A percentile compares a stretch with the other conserved stretches of the same genome.
phyloP scores from a whole-genome alignment of 305 asterid genomes.

The Plantago coronopus region DNA sequence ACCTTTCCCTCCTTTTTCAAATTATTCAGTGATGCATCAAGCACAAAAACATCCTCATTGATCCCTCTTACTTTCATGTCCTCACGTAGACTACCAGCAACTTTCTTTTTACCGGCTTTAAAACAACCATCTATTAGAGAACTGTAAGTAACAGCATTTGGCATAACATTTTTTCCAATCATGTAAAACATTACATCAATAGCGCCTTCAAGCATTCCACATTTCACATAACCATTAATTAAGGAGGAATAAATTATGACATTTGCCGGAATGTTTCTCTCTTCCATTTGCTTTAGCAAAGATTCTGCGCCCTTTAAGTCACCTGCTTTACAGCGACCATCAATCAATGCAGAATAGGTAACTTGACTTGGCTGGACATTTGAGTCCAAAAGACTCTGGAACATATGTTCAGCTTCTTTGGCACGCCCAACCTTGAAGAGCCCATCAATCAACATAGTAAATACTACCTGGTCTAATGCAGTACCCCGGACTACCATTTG shows the following conservation, averaged over 20 bases:
- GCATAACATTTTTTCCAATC: constrained; percentile 49
- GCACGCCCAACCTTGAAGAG: constrained; percentile 58
- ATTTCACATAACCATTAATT: constrained; percentile 60
- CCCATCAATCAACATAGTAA: constrained; percentile 69
- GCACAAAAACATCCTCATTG: constrained; percentile 47
- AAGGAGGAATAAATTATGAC: constrained; percentile 64
- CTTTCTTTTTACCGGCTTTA: constrained; percentile 58
- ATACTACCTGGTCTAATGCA: constrained; percentile 59
- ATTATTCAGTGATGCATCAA: constrained; percentile 62
- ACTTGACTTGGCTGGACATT: constrained; percentile 47
- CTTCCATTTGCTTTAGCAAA: constrained; percentile 61
- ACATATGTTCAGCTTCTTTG: constrained; percentile 63
- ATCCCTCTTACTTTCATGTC: constrained; percentile 64
- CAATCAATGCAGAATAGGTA: constrained; percentile 66
- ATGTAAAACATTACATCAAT: constrained; percentile 39
- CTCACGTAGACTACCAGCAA: constrained; percentile 50
- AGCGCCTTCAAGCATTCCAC: constrained; percentile 69
- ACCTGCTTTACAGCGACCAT: constrained; percentile 65
- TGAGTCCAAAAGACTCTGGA: constrained; percentile 38
- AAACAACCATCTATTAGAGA: constrained; percentile 66
- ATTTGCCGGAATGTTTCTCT: constrained; percentile 47
- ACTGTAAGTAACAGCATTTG: constrained; percentile 56
- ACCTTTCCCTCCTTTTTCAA: constrained; percentile 55
- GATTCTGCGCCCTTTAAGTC: constrained; percentile 53
- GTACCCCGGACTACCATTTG: constrained; percentile 85